Base-by-base conservation (phyloP, 2,329 filamentous ascomycete species). In the Iodosphaeria phyllophila region DNA sequence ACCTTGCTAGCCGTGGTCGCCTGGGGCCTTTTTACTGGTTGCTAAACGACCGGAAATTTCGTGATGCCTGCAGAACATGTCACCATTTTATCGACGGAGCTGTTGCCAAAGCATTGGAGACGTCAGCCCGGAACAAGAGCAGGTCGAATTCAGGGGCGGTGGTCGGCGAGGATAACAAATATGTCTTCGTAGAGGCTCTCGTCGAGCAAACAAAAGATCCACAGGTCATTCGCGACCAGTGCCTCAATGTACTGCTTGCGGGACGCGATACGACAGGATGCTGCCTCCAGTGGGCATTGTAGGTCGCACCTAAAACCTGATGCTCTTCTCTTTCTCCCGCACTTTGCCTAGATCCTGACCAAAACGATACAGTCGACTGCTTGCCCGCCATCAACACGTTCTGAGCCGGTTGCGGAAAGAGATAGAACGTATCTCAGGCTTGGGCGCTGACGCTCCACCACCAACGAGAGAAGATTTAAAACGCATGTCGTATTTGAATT, bases 211-310 rank as follows among this genome's bases (percentile, higher is more conserved):
- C 24, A 13, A 12, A 15, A 5, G 18, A 25, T 13, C 24, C 24
- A 5, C 9, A 19, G 16, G 11, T 13, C 12, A 13, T 25, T 17
- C 24, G 17, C 9, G 24, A 25, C 17, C 17, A 25, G 24, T 13
- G 16, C 16, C 24, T 25, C 12, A 25, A 25, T 18, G 18, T 25
- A 13, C 24, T 25, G 12, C 12, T 25, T 5, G 24, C 24, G 10
- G 24, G 24, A 4, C 24, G 24, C n/a, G 24, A 25, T 13, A 25
- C 24, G 8, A 25, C 24, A 10, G 24, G 17, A 3, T 48, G 45
- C 7, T 44, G 62, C 3, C 44, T 68, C 2, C 52, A 55, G 7
- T 37, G 35, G 35, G 32, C 33, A 1, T 11, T 36, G 6, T 37
- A 37, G n/a, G n/a, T n/a, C n/a, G n/a, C n/a, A n/a, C n/a, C n/a